Conservation (phyloP, 352 stramenopile species). For the Globisporangium perplexum region DNA sequence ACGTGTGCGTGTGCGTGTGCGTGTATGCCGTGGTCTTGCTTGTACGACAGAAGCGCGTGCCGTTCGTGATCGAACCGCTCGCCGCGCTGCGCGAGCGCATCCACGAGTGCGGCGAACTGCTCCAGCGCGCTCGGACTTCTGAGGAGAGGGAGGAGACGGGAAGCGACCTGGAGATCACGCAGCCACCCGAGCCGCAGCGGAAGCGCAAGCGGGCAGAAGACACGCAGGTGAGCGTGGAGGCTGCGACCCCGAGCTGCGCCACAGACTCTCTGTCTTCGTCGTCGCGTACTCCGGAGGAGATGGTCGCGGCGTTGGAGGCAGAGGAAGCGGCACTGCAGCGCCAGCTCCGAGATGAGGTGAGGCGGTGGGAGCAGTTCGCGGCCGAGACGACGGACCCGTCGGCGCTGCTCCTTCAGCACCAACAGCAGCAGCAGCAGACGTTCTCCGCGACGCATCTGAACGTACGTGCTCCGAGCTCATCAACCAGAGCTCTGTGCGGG, state of each 20-base stretch:
- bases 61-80: constrained; percentile 3
- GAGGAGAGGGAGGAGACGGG: background rate
- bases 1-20: too few species aligned
- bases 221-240: background rate
- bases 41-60: constrained; percentile 4
- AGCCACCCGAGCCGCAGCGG: background rate
- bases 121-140: background rate
- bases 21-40: too few species aligned
- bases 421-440: constrained; percentile 7
- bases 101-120: background rate
- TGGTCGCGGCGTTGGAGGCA: background rate
- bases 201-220: background rate
- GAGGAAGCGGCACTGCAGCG: background rate
- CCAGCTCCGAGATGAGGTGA: constrained; percentile 3
- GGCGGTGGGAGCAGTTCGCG: constrained; percentile 17
- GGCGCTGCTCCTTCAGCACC: constrained; percentile 1
- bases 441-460: constrained; percentile 27
- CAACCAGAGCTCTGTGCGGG: background rate
- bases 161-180: background rate
- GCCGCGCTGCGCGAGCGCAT: constrained; percentile 5
- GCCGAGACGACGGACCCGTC: constrained; percentile 4
- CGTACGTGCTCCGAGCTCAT: constrained; percentile 4
- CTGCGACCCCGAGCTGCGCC: background rate
- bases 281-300: background rate
- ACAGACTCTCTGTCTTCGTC: background rate